Evolutionary conservation across 768 basidiomycete genomes (phyloP), one percentile per base, ranked within the genome.

Genomic region (Hygrocybe punicea): DNA sequence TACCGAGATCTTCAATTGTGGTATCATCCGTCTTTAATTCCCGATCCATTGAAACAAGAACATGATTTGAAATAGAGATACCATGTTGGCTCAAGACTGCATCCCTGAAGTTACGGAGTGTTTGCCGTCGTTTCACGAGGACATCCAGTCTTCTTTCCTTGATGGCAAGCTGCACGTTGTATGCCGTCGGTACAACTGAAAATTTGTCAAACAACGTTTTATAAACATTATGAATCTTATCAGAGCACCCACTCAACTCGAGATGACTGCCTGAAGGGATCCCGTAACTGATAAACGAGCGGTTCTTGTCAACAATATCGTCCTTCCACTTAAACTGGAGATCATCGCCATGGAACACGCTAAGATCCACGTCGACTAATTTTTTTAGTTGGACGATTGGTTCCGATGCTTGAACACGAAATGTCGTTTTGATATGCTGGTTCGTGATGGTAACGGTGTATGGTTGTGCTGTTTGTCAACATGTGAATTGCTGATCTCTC

Each of bases 91-190:
- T 21, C 23, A 23, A 19, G 6, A 61, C 60, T 5, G 44, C 35
- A 11, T 50, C 51, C 21, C 57, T 29, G 23, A 61, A 61, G 14
- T 58, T 58, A 10, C 14, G 24, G n/a, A 61, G 37, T 16, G 60
- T 61, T 45, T 58, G 51, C 17, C 35, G 29, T 4, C 35, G 23
- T 34, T 16, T 40, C 17, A 34, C 49, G 3, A 24, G 16, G 6
- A 61, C 51, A 10, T 19, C 34, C 14, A 58, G 24, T 37, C 53
- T 60, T 29, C 42, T 16, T 16, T 60, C 56, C 7, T 52, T 36
- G n/a, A 51, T 25, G 19, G 24, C 29, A 6, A 59, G 6, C 6
- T 21, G 8, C 23, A 60, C 56, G 17, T n/a, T 34, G 17, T 57
- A 57, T 19, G 25, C 14, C 19, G 47, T 29, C 39, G 59, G n/a